Base-by-base conservation (phyloP, 148 eudicot species). In the Nepenthes mirabilis region DNA sequence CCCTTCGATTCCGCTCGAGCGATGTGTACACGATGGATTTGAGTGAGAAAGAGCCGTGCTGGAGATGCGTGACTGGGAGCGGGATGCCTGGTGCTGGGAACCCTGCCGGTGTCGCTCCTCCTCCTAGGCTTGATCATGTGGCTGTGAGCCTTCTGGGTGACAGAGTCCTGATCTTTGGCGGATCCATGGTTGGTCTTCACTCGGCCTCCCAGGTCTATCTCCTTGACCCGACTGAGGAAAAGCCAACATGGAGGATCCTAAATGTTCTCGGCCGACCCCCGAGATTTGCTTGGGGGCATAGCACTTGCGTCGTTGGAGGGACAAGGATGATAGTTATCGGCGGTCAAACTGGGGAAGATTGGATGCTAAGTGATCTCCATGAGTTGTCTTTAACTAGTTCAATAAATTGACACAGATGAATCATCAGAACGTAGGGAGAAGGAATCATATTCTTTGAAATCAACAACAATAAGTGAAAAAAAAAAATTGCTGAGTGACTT, bases 141-240 rank as follows among this genome's bases (percentile, higher is more conserved):
- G 97, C 97, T 0, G 88, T 90, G 68, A 90, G 88, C 76, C 90
- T 90, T 2, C 97, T 94, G 2, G 97, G 97, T 63, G 97, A 94
- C 33, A 86, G 95, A 60, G 84, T 90, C 45, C 73, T 90, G 14
- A 83, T 90, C 12, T 90, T 90, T 70, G 97, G 97, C 40, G 97
- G 97, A 34, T 90, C 97, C 3, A 90, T 90, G 60, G 95, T 95
- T 1, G 97, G 97, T 49, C 97, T 90, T 43, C 97, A 90, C 77
- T 86, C 97, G 2, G 97, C 94, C 36, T 86, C 97, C 6, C 97
- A 83, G 79, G 80, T 90, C 9, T 90, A 83, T 70, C 79, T 90
- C 33, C 82, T 90, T 37, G 97, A 86, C 53, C 97, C 97, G 1
- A 82, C 97, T 2, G 97, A 90, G 70, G 97, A 90, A 72, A 83